Evolutionary conservation across 2,329 filamentous ascomycete species (phyloP), one percentile per base, ranked within the genome.

Genomic region (Diaporthe longicolla): DNA sequence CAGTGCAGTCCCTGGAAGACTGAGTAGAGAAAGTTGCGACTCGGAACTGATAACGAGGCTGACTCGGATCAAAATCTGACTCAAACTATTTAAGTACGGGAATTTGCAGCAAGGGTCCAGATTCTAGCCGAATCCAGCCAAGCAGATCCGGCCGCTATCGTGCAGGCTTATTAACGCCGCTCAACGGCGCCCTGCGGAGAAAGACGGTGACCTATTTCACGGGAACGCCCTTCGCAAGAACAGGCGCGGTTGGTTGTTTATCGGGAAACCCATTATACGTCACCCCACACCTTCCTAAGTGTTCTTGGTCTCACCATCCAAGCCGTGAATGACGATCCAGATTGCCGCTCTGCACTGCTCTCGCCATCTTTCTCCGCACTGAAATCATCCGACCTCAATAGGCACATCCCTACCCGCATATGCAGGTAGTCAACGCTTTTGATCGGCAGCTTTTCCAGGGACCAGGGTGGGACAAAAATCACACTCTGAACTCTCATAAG

Each of bases 331-430:
- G 40, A 50, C 48, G 63, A 68, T 32, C 2, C 21, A 52, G 45
- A 35, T n/a, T 66, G 21, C 63, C 45, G 32, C 29, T 26, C 29
- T 66, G 29, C 43, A 52, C 29, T 66, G 45, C 63, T 52, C 29
- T 52, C 63, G 63, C 63, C 45, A 66, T 66, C 45, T 35, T 66
- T 32, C 63, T 52, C 63, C 63, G 63, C 63, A 66, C 15, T 52
- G 63, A 40, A 52, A 24, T 52, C 45, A 52, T 48, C 29, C 21
- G 10, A 52, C 26, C 61, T 50, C 11, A 21, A 8, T 52, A 35
- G 29, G 43, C 21, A 48, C 61, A 66, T 66, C 43, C 43, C 43
- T 66, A 66, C 63, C 45, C 19, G 13, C 26, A 48, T 15, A 48
- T n/a, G 43, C 45, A 50, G 26, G 43, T 7, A 35, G 43, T 48